A percentile compares a stretch with the other conserved stretches of the same genome.
Evolutionary conservation across 768 basidiomycete genomes (phyloP).

Genomic region (Erythrobasidium yunnanense): DNA sequence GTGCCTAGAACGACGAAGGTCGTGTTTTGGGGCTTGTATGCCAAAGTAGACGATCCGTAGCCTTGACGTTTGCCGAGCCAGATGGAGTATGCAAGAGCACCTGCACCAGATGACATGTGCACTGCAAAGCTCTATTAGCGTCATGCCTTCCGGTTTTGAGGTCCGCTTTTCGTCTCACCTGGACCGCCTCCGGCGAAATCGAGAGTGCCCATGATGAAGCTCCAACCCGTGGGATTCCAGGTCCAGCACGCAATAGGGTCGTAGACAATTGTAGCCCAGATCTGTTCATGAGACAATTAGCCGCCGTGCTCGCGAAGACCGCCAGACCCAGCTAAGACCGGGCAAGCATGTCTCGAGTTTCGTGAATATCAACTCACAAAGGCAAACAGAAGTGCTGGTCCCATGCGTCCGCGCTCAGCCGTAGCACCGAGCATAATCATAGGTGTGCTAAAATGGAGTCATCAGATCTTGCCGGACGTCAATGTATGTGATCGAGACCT

Average conservation of each 20-base stretch:
- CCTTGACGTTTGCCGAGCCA: slow-evolving; percentile 61
- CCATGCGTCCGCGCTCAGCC: slow-evolving; percentile 43
- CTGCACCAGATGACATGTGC: slow-evolving; percentile 73
- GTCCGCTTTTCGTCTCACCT: too few species aligned
- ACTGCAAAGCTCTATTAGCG: too few species aligned
- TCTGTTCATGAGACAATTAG: background rate
- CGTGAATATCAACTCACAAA: too few species aligned
- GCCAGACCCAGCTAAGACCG: too few species aligned
- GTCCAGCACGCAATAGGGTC: slow-evolving; percentile 45
- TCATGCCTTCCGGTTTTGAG: too few species aligned
- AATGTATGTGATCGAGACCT: slow-evolving; percentile 45
- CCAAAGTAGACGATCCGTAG: slow-evolving; percentile 39
- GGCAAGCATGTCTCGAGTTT: too few species aligned
- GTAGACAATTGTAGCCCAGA: slow-evolving; percentile 41
- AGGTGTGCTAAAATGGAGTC: background rate
- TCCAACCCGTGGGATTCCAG: slow-evolving; percentile 76
- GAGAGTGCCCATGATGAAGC: slow-evolving; percentile 61
- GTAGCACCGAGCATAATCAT: slow-evolving; percentile 40
- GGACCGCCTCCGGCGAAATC: slow-evolving; percentile 88
- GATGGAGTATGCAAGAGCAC: slow-evolving; percentile 74
- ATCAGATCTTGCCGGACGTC: background rate
- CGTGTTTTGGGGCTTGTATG: slow-evolving; percentile 46
- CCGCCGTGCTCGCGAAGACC: background rate
- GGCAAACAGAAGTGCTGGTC: slow-evolving; percentile 43
- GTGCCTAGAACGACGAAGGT: slow-evolving; percentile 85